Evolutionary conservation across 164 flowering plant genomes (phyloP).

Genomic region (Tetracentron sinense): DNA sequence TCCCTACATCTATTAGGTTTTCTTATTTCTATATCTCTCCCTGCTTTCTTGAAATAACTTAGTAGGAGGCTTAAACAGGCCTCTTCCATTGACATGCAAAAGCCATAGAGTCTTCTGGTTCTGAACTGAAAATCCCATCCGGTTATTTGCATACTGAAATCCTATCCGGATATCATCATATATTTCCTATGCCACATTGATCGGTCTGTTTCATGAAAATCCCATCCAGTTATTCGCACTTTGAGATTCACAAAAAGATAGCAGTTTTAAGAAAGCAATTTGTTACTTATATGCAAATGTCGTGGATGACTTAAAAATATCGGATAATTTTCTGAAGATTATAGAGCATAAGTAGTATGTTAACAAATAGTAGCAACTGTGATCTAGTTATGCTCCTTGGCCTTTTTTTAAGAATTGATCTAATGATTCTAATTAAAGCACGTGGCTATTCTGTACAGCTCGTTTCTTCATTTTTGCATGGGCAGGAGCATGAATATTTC

Average conservation of each 20-base stretch:
- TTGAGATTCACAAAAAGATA: too few relatives aligned
- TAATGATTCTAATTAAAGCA: conserved; percentile 4
- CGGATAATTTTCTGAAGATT: too few relatives aligned
- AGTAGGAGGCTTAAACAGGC: too few relatives aligned
- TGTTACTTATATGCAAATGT: neutral
- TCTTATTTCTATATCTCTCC: neutral
- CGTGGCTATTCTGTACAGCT: conserved; percentile 40
- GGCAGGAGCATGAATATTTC: conserved; percentile 55
- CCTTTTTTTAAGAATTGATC: too few relatives aligned
- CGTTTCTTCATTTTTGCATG: conserved; percentile 54
- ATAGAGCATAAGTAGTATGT: neutral
- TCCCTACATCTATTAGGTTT: neutral
- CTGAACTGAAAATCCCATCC: neutral
- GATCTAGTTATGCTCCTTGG: neutral
- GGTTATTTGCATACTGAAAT: neutral
- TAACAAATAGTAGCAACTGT: neutral
- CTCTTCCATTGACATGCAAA: neutral
- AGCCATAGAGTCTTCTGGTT: neutral
- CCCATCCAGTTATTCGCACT: too few relatives aligned
- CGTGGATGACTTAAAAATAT: neutral
- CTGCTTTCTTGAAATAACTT: too few relatives aligned
- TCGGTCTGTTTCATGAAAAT: neutral
- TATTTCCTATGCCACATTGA: neutral
- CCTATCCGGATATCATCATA: too few relatives aligned
- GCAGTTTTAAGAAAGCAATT: neutral